A percentile compares a stretch with the other conserved stretches of the same genome.
These are phyloP conservation scores for Globisporangium radiosum DNA, from an alignment of 352 stramenopile genomes.

Conservation along the genomic window DNA sequence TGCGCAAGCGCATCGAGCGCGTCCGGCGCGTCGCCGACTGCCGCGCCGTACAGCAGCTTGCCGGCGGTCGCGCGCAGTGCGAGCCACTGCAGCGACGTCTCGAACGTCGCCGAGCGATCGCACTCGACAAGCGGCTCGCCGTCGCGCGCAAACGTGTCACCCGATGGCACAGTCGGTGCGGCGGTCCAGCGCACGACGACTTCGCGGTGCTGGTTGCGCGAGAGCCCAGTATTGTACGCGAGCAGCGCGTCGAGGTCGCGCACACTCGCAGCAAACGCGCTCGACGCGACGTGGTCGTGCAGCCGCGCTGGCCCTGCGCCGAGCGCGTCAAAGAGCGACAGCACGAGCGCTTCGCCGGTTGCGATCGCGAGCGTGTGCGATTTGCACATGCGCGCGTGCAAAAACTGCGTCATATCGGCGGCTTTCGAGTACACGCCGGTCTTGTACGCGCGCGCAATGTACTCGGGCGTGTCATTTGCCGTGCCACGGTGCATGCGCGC, in stretches of 20 bases:
- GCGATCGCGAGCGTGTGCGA: conserved; percentile 71
- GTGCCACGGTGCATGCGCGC: conserved; percentile 45
- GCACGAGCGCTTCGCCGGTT: conserved; percentile 48
- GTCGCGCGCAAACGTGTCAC: conserved; percentile 38
- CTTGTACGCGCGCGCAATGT: conserved; percentile 70
- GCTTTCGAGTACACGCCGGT: conserved; percentile 84
- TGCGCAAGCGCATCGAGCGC: conserved; percentile 18
- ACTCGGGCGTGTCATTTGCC: conserved; percentile 66
- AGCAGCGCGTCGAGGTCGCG: conserved; percentile 38
- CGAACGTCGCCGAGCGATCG: conserved; percentile 53
- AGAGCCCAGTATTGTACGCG: conserved; percentile 22
- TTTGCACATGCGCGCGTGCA: conserved; percentile 66
- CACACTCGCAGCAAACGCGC: conserved; percentile 31
- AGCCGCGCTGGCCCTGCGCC: conserved; percentile 33
- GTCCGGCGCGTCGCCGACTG: conserved; percentile 18
- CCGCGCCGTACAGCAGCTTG: conserved; percentile 39
- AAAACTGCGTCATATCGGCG: conserved; percentile 73
- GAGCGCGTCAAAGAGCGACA: conserved; percentile 49
- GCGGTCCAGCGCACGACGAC: conserved; percentile 68
- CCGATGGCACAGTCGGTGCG: conserved; percentile 23
- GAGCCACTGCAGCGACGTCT: conserved; percentile 51
- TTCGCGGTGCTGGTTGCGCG: conserved; percentile 75
- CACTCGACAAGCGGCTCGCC: conserved; percentile 40
- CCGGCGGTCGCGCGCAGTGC: conserved; percentile 45
- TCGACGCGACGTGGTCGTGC: conserved; percentile 36